These are phyloP conservation scores for Fusarium xylarioides DNA, from an alignment of 2,329 filamentous ascomycete genomes.

Conservation along the genomic window DNA sequence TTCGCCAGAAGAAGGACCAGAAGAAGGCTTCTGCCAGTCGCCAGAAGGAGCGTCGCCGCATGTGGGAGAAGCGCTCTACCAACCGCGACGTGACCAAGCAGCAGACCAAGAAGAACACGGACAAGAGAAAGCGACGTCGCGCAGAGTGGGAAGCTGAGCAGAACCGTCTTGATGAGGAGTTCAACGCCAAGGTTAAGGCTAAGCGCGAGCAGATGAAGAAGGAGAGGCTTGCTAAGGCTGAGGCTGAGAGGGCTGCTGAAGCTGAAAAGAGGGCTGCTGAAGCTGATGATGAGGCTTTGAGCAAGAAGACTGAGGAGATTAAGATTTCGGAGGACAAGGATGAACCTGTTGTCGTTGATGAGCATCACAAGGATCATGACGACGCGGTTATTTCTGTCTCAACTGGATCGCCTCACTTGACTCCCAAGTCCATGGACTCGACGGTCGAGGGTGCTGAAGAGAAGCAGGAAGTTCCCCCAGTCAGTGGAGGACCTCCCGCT, in stretches of 20 bases:
- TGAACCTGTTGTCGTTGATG: slow-evolving; percentile 18
- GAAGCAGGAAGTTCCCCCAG: slow-evolving; percentile 48
- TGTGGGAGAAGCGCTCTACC: slow-evolving; percentile 60
- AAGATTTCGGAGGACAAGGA: slow-evolving; percentile 14
- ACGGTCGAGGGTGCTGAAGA: slow-evolving; percentile 36
- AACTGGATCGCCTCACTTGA: slow-evolving; percentile 45
- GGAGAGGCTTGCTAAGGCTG: slow-evolving; percentile 27
- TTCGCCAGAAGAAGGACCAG: slow-evolving; percentile 59
- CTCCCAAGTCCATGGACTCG: slow-evolving; percentile 46
- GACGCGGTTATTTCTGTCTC: slow-evolving; percentile 43
- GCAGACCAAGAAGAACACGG: slow-evolving; percentile 51
- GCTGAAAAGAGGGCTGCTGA: slow-evolving; percentile 26
- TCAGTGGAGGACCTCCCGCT: slow-evolving; percentile 40
- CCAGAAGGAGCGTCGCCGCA: slow-evolving; percentile 55
- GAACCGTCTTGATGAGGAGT: slow-evolving; percentile 40
- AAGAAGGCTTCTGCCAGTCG: slow-evolving; percentile 59
- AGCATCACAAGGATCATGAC: slow-evolving; percentile 34
- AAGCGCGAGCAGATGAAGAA: slow-evolving; percentile 27
- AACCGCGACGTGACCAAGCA: slow-evolving; percentile 53
- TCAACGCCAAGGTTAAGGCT: slow-evolving; percentile 41
- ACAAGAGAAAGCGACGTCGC: slow-evolving; percentile 47
- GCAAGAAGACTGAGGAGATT: slow-evolving; percentile 23
- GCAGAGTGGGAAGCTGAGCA: slow-evolving; percentile 42
- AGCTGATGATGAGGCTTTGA: slow-evolving; percentile 37
- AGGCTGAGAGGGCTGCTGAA: slow-evolving; percentile 31